phyloP scores from a whole-genome alignment of 129 eudicot species.

The Pulicaria dysenterica region DNA sequence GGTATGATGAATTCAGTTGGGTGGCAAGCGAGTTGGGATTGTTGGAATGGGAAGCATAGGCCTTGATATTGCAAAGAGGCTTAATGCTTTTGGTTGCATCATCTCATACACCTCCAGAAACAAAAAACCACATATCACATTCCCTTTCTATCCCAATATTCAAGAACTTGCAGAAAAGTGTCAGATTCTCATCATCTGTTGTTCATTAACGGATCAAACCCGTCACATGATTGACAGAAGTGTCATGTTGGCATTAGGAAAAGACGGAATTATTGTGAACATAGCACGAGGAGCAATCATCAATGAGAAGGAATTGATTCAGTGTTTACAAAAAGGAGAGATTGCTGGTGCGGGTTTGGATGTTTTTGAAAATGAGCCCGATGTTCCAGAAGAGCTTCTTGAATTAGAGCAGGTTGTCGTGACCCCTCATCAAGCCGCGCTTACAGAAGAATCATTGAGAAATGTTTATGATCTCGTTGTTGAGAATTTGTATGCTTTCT shows the following conservation, averaged over 20 bases:
- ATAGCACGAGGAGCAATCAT: conserved; percentile 69
- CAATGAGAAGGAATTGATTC: conserved; percentile 62
- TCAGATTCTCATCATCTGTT: conserved; percentile 60
- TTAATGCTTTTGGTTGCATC: conserved; percentile 58
- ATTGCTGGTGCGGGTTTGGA: conserved; percentile 92
- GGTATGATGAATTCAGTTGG: conserved; percentile 47
- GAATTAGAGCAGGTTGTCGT: conserved; percentile 66
- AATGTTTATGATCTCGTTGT: conserved; percentile 41
- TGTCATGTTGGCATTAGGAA: conserved; percentile 58
- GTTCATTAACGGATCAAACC: conserved; percentile 69
- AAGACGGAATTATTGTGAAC: conserved; percentile 61
- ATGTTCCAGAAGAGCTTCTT: conserved; percentile 48
- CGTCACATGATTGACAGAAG: conserved; percentile 57
- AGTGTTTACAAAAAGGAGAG: conserved; percentile 49
- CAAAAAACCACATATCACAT: conserved; percentile 50
- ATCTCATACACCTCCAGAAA: conserved; percentile 68
- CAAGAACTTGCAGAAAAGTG: conserved; percentile 53
- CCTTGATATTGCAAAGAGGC: conserved; percentile 67
- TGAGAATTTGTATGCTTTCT: conserved; percentile 72
- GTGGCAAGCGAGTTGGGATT: conserved; percentile 77
- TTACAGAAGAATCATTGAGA: conserved; percentile 50
- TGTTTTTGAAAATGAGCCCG: conserved; percentile 76
- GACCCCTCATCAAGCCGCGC: conserved; percentile 60
- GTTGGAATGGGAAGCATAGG: conserved; percentile 89
- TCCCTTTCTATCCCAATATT: conserved; percentile 39